A percentile compares a stretch with the other conserved stretches of the same genome.
Conservation (phyloP, 345 rosid species). For the Euphorbia peplus region DNA sequence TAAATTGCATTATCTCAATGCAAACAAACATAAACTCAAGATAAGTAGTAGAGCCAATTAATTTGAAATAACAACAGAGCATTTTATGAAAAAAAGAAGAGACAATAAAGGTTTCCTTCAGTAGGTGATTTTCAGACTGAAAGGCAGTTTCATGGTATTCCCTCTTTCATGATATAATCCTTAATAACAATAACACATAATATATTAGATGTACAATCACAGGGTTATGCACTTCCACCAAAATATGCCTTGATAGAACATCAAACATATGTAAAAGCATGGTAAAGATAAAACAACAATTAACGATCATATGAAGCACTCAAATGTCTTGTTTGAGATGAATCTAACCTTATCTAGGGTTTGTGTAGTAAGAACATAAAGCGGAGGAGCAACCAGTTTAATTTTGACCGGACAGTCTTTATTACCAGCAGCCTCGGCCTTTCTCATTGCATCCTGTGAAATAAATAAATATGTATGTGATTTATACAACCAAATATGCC, state of each 20-base stretch:
- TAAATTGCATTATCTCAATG: neutral
- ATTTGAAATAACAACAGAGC: neutral
- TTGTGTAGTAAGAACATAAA: slow-evolving; percentile 93
- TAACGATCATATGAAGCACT: neutral
- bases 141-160: neutral
- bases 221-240: neutral
- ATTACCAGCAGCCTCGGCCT: slow-evolving; percentile 93
- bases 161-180: neutral
- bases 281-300: neutral
- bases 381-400: slow-evolving; percentile 94
- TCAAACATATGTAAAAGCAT: neutral
- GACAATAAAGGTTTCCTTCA: neutral
- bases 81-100: neutral
- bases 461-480: slow-evolving; percentile 8
- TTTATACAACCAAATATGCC: neutral
- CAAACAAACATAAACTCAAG: neutral
- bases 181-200: neutral
- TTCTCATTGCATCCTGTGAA: slow-evolving; percentile 86
- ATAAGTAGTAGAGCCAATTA: neutral
- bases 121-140: neutral
- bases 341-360: slow-evolving; percentile 88
- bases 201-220: neutral
- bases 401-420: slow-evolving; percentile 94
- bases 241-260: neutral
- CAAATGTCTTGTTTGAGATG: neutral